Evolutionary conservation across 495 filamentous ascomycete species (phyloP).

Genomic region (Elasticomyces elasticus): DNA sequence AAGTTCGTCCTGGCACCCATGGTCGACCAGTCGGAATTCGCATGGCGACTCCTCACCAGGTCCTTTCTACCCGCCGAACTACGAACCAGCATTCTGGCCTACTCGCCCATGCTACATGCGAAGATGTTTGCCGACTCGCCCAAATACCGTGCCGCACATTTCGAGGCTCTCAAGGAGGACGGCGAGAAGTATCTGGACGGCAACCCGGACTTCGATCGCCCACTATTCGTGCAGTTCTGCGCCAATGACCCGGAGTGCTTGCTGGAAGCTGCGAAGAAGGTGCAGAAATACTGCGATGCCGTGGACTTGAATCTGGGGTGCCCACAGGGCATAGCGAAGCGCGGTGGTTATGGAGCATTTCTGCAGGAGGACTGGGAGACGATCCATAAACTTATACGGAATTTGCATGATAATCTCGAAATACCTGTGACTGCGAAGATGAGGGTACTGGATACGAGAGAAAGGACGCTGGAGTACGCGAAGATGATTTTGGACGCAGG

Average conservation of each 20-base stretch:
- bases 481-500: conserved; percentile 79
- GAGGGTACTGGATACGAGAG: conserved; percentile 74
- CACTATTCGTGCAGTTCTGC: conserved; percentile 94
- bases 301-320: conserved; percentile 97
- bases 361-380: conserved; percentile 86
- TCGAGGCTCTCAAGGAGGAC: conserved; percentile 52
- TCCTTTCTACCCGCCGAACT: conserved; percentile 65
- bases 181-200: conserved; percentile 61
- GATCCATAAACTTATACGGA: conserved; percentile 69
- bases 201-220: conserved; percentile 69
- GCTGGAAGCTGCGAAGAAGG: conserved; percentile 62
- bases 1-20: conserved; percentile 89
- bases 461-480: conserved; percentile 82
- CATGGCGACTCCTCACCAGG: conserved; percentile 88
- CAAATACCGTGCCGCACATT: conserved; percentile 64
- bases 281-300: conserved; percentile 79
- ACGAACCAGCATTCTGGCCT: conserved; percentile 55
- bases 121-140: conserved; percentile 66
- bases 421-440: conserved; percentile 94
- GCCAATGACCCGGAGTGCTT: conserved; percentile 75
- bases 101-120: conserved; percentile 92
- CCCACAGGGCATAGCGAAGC: conserved; percentile 86
- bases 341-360: conserved; percentile 87
- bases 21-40: conserved; percentile 97
- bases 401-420: conserved; percentile 56